phyloP scores from a whole-genome alignment of 768 basidiomycete species.

The Boletus pseudo-olivaceus region DNA sequence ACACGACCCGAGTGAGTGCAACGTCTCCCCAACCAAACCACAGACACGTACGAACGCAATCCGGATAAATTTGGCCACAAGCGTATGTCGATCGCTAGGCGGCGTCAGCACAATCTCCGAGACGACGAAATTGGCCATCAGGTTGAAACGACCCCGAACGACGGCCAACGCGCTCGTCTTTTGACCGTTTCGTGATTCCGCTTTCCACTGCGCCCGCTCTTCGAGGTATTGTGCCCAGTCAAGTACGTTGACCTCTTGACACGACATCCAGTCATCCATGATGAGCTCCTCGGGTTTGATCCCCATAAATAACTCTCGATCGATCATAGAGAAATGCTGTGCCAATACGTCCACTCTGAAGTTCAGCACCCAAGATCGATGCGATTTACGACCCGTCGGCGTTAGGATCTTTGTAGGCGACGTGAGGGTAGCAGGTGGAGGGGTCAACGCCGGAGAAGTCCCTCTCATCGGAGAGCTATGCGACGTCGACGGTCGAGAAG shows the following conservation, averaged over 20 bases:
- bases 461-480: constrained; percentile 25
- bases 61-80: constrained; percentile 79
- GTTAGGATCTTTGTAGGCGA: constrained; percentile 36
- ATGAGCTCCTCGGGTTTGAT: constrained; percentile 90
- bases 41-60: constrained; percentile 68
- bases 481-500: constrained; percentile 36
- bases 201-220: constrained; percentile 66
- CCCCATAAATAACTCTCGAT: constrained; percentile 79
- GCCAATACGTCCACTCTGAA: constrained; percentile 62
- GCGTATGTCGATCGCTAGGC: constrained; percentile 55
- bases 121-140: constrained; percentile 75
- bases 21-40: not conserved
- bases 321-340: constrained; percentile 82
- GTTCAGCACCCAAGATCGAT: constrained; percentile 71
- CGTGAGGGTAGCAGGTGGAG: constrained; percentile 17
- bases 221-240: constrained; percentile 85
- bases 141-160: constrained; percentile 78
- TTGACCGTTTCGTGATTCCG: constrained; percentile 50
- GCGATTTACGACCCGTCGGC: constrained; percentile 40
- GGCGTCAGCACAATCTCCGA: constrained; percentile 79
- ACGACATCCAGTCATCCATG: constrained; percentile 62
- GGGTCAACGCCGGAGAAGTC: constrained; percentile 7
- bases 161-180: constrained; percentile 72
- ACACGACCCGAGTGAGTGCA: not conserved
- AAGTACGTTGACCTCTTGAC: constrained; percentile 60